Evolutionary conservation across 2,329 filamentous ascomycete genomes (phyloP).

Genomic region (Thyridium curvatum): DNA sequence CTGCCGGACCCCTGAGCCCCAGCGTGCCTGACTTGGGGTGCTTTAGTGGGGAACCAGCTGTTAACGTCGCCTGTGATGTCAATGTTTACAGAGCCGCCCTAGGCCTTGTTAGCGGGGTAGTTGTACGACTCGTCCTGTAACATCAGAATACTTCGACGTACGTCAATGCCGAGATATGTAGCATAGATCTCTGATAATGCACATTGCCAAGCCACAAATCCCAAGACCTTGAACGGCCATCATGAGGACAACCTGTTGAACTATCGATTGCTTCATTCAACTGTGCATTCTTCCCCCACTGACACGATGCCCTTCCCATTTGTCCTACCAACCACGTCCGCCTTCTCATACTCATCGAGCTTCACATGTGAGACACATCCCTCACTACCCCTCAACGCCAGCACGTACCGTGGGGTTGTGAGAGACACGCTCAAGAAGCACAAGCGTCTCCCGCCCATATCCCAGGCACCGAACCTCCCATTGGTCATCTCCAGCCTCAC

Average conservation of each 20-base stretch:
- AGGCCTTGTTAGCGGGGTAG: not conserved
- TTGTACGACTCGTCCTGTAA: no score
- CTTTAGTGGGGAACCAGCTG: no score
- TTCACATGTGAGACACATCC: constrained; percentile 80
- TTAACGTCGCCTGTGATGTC: not conserved
- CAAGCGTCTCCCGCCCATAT: constrained; percentile 71
- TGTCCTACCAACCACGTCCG: constrained; percentile 80
- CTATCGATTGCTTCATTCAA: not conserved
- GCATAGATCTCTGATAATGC: no score
- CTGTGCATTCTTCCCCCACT: not conserved
- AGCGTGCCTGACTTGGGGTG: no score
- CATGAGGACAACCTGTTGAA: not conserved
- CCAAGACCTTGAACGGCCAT: no score
- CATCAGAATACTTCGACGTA: no score
- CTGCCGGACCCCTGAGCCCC: no score
- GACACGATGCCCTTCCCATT: constrained; percentile 85
- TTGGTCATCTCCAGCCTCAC: constrained; percentile 64
- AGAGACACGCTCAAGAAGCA: constrained; percentile 81
- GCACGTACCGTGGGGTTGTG: constrained; percentile 77
- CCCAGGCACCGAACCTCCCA: constrained; percentile 65
- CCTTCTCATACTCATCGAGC: constrained; percentile 72
- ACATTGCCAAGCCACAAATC: no score
- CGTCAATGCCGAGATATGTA: no score
- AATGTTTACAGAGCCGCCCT: not conserved
- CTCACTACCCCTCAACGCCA: constrained; percentile 75